Conservation (phyloP, 371 early-diverging fungal genomes). For the Mortierella sp. region DNA sequence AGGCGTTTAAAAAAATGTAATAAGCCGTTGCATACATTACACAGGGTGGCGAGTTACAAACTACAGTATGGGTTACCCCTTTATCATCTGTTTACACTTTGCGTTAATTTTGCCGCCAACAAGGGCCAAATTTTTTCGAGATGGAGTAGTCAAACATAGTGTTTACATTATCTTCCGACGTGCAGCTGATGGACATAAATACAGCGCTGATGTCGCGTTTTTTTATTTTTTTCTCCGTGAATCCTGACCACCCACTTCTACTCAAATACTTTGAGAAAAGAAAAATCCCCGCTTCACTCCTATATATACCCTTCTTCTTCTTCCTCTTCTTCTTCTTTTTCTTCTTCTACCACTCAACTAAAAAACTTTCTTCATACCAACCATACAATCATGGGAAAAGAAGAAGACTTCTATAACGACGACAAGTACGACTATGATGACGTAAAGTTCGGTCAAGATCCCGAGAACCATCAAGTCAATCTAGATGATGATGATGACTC, state of each 20-base stretch:
- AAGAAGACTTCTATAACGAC: neutral
- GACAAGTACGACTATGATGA: conserved; percentile 58
- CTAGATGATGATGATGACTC: conserved; percentile 71
- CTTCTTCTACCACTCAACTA: neutral
- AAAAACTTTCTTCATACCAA: neutral
- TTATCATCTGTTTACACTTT: neutral
- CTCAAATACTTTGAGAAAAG: neutral
- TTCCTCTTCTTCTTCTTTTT: neutral
- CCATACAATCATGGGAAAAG: neutral
- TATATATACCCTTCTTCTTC: neutral
- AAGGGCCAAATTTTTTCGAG: no score
- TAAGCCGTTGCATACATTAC: neutral
- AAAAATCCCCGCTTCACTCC: neutral
- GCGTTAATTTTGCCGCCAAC: no score
- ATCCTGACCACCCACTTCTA: neutral
- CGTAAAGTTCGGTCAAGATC: conserved; percentile 40
- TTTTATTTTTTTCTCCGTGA: conserved; percentile 1
- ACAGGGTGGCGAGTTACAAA: neutral
- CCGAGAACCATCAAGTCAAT: conserved; percentile 64
- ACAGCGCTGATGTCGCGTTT: neutral
- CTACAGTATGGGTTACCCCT: conserved; percentile 2
- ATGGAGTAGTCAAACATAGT: no score
- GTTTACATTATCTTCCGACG: neutral
- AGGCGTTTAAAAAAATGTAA: neutral
- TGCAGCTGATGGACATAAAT: conserved; percentile 2